Evolutionary conservation across 2,329 filamentous ascomycete genomes (phyloP).

Genomic region (Penicillium fuscoglaucum): DNA sequence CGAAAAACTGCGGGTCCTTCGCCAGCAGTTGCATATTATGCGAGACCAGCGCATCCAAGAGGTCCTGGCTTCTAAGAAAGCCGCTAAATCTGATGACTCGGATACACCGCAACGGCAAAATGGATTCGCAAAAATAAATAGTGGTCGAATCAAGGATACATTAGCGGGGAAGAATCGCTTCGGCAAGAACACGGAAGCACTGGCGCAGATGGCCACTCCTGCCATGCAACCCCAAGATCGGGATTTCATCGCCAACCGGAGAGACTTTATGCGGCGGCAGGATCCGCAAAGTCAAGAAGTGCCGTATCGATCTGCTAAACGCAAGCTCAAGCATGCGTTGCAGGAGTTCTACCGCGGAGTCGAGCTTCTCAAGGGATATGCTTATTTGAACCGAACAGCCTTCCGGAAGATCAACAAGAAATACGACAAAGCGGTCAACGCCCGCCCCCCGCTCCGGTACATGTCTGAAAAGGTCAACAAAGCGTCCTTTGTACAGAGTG

Average conservation of each 20-base stretch:
- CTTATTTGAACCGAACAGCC: conserved; percentile 83
- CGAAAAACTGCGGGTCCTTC: conserved; percentile 66
- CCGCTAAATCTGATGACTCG: conserved; percentile 23
- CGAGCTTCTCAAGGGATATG: conserved; percentile 88
- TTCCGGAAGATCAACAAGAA: conserved; percentile 99
- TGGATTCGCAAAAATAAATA: conserved; percentile 25
- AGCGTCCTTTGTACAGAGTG: conserved; percentile 87
- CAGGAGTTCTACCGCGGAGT: conserved; percentile 92
- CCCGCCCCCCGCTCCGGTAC: conserved; percentile 74
- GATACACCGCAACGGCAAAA: conserved; percentile 24
- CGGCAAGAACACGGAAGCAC: conserved; percentile 57
- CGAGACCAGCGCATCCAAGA: conserved; percentile 78
- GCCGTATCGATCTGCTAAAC: conserved; percentile 82
- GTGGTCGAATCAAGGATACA: conserved; percentile 39
- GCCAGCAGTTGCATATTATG: conserved; percentile 91
- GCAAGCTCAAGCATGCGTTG: conserved; percentile 85
- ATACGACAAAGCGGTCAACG: conserved; percentile 87
- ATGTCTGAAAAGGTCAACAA: conserved; percentile 90
- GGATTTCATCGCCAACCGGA: conserved; percentile 33
- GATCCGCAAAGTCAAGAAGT: conserved; percentile 58
- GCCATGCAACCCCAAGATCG: conserved; percentile 34
- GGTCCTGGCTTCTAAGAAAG: conserved; percentile 53
- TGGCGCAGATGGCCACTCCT: conserved; percentile 48
- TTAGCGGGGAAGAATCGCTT: conserved; percentile 50
- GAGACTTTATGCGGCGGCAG: conserved; percentile 53